Percentiles rank a stretch among this genome's conserved stretches.
Evolutionary conservation across 129 eudicot genomes (phyloP).

Genomic region (Artemisia argyi): DNA sequence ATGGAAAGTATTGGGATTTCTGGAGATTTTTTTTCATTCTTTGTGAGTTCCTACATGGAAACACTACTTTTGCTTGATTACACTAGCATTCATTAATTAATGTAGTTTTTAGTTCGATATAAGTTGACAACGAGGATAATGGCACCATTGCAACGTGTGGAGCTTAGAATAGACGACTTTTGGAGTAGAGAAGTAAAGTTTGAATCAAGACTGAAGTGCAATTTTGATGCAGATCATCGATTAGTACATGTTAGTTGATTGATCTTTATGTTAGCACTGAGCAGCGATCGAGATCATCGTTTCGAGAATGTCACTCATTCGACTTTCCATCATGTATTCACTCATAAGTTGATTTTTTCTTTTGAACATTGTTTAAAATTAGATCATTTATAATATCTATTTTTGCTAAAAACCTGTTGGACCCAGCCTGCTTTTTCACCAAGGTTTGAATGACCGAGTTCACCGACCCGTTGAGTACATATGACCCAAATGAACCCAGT

Average conservation of each 20-base stretch:
- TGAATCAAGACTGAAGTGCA: neutral
- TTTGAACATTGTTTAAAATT: too few species aligned
- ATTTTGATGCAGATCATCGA: neutral
- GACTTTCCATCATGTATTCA: too few species aligned
- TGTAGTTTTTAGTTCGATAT: too few species aligned
- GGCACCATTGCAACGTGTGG: neutral
- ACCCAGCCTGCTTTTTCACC: too few species aligned
- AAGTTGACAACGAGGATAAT: neutral
- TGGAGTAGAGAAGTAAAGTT: neutral
- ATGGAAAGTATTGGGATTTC: neutral
- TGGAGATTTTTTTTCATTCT: neutral
- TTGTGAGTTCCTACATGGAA: slow-evolving; percentile 3
- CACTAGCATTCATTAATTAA: neutral
- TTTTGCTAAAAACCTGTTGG: too few species aligned
- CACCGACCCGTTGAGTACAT: too few species aligned
- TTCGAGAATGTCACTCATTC: neutral
- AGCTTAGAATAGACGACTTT: neutral
- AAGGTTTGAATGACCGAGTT: too few species aligned
- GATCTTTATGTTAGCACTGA: neutral
- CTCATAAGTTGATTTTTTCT: too few species aligned
- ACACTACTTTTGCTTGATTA: neutral
- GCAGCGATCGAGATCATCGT: neutral
- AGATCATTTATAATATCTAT: too few species aligned
- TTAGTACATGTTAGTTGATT: neutral
- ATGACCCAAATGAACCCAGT: too few species aligned